Conservation (phyloP, 345 rosid species). For the Hibiscus syriacus region DNA sequence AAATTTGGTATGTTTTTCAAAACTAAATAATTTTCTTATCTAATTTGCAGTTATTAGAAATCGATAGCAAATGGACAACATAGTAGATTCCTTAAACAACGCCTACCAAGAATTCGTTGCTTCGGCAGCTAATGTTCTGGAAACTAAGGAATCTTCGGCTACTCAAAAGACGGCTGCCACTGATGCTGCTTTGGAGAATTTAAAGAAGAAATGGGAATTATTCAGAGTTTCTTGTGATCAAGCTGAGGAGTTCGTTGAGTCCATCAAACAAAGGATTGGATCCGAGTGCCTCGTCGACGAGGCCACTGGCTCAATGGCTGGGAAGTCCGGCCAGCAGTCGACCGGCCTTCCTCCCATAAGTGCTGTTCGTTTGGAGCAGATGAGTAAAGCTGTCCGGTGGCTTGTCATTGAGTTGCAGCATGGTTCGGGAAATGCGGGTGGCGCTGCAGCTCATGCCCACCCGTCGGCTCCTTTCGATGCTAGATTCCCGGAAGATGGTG, state of each 20-base stretch:
- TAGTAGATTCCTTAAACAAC: constrained; percentile 58
- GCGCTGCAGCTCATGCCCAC: constrained; percentile 39
- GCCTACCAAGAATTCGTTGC: constrained; percentile 76
- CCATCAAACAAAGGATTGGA: constrained; percentile 81
- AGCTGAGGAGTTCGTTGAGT: too few species aligned
- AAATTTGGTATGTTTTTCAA: background rate
- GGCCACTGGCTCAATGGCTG: constrained; percentile 59
- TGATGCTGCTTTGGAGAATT: constrained; percentile 64
- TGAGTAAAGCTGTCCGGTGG: constrained; percentile 94
- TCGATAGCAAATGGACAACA: constrained; percentile 44
- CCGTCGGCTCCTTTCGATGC: constrained; percentile 70
- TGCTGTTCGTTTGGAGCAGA: constrained; percentile 90
- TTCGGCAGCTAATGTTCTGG: constrained; percentile 69
- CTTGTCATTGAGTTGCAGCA: constrained; percentile 86
- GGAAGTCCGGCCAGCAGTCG: constrained; percentile 44
- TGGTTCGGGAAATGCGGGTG: constrained; percentile 52
- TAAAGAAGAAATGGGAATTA: constrained; percentile 87
- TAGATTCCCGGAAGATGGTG: constrained; percentile 68
- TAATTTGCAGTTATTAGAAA: background rate
- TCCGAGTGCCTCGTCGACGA: constrained; percentile 90
- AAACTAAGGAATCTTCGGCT: constrained; percentile 51
- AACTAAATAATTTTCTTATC: background rate
- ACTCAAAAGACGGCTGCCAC: constrained; percentile 47
- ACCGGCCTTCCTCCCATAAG: constrained; percentile 75
- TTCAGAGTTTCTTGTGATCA: constrained; percentile 94